Evolutionary conservation across 2,329 filamentous ascomycete species (phyloP).

Genomic region (Zopfia rhizophila): DNA sequence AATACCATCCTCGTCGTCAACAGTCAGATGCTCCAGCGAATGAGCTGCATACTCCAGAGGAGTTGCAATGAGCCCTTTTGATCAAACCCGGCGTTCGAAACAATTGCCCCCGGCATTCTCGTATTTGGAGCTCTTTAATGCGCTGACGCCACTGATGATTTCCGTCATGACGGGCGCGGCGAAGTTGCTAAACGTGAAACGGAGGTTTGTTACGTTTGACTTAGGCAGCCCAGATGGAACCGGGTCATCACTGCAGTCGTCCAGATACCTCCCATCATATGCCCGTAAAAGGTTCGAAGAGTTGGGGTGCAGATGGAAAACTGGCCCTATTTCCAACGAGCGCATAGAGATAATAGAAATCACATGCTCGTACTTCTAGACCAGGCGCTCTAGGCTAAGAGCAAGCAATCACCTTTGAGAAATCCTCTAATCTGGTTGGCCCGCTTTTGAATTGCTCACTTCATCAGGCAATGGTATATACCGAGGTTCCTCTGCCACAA

Average conservation of each 20-base stretch:
- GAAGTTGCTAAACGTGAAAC: background rate
- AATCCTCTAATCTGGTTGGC: no score
- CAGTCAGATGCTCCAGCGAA: constrained; percentile 5
- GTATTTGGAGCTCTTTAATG: constrained; percentile 7
- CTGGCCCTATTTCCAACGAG: constrained; percentile 2
- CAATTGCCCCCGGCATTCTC: constrained; percentile 3
- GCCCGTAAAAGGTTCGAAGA: background rate
- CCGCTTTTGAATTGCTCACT: no score
- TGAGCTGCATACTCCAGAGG: constrained; percentile 1
- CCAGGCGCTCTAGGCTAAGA: no score
- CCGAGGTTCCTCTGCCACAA: no score
- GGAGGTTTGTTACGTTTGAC: constrained; percentile 4
- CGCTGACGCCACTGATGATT: constrained; percentile 3
- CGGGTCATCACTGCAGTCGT: background rate
- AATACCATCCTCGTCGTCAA: constrained; percentile 1
- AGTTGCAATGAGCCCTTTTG: background rate
- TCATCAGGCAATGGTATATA: no score
- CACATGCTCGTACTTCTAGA: background rate
- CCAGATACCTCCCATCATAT: constrained; percentile 1
- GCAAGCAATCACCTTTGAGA: no score
- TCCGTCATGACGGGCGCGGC: background rate
- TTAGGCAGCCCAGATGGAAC: background rate
- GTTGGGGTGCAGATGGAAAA: constrained; percentile 1
- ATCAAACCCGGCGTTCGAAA: background rate
- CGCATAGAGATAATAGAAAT: no score